phyloP scores from a whole-genome alignment of 2,329 filamentous ascomycete genomes.

The Fusarium sp. region DNA sequence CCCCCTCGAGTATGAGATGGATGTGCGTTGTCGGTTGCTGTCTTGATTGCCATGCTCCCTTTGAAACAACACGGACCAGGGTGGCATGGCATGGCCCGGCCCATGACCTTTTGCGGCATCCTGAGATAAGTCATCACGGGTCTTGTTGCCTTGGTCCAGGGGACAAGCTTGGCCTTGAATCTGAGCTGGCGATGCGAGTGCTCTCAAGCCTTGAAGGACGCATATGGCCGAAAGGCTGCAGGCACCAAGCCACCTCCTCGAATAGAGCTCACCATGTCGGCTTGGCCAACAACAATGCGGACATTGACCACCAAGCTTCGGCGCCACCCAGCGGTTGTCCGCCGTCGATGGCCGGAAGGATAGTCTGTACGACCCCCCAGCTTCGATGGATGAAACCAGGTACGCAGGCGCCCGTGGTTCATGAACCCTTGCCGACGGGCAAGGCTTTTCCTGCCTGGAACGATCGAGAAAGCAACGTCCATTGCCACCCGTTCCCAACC shows the following conservation, averaged over 20 bases:
- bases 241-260: background rate
- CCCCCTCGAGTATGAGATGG: background rate
- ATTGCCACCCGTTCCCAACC: background rate
- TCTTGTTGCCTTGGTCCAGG: background rate
- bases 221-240: background rate
- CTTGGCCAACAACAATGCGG: background rate
- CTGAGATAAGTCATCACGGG: background rate
- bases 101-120: background rate
- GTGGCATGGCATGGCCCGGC: background rate
- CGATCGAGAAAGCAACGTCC: constrained; percentile 1
- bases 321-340: constrained; percentile 7
- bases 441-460: constrained; percentile 12
- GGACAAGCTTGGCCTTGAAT: background rate
- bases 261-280: background rate
- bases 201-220: background rate
- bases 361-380: constrained; percentile 25
- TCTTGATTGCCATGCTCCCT: background rate
- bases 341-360: constrained; percentile 17
- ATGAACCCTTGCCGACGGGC: constrained; percentile 25
- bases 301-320: background rate
- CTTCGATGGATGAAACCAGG: constrained; percentile 31
- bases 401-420: constrained; percentile 34
- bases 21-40: background rate
- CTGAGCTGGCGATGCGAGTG: background rate
- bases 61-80: background rate